phyloP scores from a whole-genome alignment of 345 rosid genomes.

The Trapa bicornis region DNA sequence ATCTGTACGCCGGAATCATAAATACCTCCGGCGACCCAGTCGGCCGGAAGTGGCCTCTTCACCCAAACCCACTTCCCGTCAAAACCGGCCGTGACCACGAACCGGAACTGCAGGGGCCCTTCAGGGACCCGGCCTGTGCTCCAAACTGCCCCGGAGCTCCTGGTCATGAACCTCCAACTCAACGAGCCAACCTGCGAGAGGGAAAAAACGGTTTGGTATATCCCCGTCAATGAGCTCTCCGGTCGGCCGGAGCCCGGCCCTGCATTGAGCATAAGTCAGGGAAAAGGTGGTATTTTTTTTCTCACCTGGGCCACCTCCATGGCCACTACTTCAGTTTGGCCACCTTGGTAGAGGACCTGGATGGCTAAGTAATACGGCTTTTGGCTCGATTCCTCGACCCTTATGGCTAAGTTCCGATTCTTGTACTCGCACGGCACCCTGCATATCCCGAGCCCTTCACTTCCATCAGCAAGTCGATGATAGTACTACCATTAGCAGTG shows the following conservation, averaged over 20 bases:
- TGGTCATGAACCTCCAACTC: conserved; percentile 56
- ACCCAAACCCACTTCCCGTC: conserved; percentile 88
- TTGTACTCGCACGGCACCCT: conserved; percentile 82
- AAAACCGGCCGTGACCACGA: conserved; percentile 62
- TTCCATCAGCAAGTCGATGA: background rate
- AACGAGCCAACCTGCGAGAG: conserved; percentile 43
- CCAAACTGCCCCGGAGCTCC: conserved; percentile 78
- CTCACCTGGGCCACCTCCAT: conserved; percentile 60
- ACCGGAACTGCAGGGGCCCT: conserved; percentile 66
- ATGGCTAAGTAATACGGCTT: conserved; percentile 63
- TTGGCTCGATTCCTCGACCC: conserved; percentile 85
- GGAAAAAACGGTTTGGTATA: background rate
- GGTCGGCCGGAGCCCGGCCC: background rate
- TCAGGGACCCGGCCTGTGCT: conserved; percentile 51
- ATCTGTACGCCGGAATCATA: conserved; percentile 76
- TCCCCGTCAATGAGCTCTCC: background rate
- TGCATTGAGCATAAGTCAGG: background rate
- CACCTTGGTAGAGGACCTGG: conserved; percentile 74
- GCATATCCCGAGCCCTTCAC: conserved; percentile 1
- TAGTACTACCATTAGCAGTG: background rate
- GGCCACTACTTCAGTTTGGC: conserved; percentile 78
- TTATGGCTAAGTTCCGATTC: conserved; percentile 45
- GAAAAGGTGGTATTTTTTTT: no score
- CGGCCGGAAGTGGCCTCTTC: conserved; percentile 49
- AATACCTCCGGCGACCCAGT: conserved; percentile 45